Base-by-base conservation (phyloP, 441 rosid genomes). In the Manihot esculenta region DNA sequence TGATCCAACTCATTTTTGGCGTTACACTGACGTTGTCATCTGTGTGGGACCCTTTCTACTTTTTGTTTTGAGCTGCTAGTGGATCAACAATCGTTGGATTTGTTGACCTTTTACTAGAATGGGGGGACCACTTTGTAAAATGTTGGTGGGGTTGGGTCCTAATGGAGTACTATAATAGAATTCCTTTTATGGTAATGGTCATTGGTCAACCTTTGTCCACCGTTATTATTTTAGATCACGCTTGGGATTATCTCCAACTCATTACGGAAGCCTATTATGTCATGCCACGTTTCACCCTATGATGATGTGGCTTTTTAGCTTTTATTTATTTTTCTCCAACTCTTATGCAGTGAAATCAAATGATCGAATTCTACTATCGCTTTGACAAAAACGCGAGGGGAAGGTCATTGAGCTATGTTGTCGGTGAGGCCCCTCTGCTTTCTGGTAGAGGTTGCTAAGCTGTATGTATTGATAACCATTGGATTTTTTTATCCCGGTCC, bases 61-160 rank as follows among this genome's bases (percentile, higher is more conserved):
- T 14, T 68, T 62, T 44, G 24, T 5, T 8, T 68, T 62, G 45
- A 26, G 57, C 7, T 38, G 14, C 45, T n/a, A 17, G 14, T 1
- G 3, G 45, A 35, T n/a, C 55, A 69, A 74, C 73, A 54, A 62
- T 77, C 81, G 72, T 75, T 48, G 54, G 77, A 81, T 77, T 66
- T 15, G 10, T 49, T 67, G 66, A 20, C 70, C 47, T 9, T 72
- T 24, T n/a, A 33, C 5, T 5, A 0, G 0, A 9, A 18, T 12
- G 41, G 4, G 53, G 70, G 62, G 67, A 24, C 70, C 64, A 4
- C 12, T 10, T 11, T 12, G 2, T 5, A 9, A 30, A 30, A 30
- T 1, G 35, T 35, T 4, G 7, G 41, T 35, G 18, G 12, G 13
- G 3, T 10, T 15, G 21, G 21, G 54, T 23, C 55, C 69, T 27